Percentiles rank a stretch among this genome's conserved stretches.
phyloP scores from a whole-genome alignment of 768 basidiomycete species.

The Rossbeevera mucosa region DNA sequence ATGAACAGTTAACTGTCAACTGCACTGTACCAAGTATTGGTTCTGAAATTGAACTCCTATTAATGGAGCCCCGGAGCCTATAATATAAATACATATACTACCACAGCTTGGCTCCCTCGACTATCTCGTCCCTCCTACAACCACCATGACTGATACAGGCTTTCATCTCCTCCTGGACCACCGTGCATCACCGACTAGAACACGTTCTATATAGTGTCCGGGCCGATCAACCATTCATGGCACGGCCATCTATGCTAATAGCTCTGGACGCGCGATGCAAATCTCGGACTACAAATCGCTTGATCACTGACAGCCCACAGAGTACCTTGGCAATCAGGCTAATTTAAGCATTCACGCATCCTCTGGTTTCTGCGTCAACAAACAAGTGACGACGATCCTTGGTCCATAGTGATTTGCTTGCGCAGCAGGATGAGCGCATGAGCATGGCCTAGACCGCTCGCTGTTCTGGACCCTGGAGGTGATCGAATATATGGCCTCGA shows the following conservation, averaged over 20 bases:
- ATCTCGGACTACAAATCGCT: background rate
- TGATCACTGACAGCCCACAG: background rate
- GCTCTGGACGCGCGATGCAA: background rate
- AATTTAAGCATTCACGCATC: background rate
- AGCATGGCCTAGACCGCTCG: background rate
- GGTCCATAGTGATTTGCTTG: too few species aligned
- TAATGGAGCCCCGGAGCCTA: background rate
- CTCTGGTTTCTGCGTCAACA: background rate
- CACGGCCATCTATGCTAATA: background rate
- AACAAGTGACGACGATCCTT: background rate
- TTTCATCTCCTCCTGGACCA: background rate
- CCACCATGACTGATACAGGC: background rate
- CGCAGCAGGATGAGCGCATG: background rate
- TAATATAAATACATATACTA: background rate
- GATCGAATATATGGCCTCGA: background rate
- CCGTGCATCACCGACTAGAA: background rate
- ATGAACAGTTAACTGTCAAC: too few species aligned
- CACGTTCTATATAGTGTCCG: background rate
- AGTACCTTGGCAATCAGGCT: background rate
- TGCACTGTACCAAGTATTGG: background rate
- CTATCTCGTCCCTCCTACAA: background rate
- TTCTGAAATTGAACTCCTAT: background rate
- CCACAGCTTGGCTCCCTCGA: background rate
- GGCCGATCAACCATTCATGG: background rate
- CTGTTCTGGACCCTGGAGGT: background rate